A percentile compares a stretch with the other conserved stretches of the same genome.
phyloP scores from a whole-genome alignment of 345 rosid species.

The Aurinia saxatilis region DNA sequence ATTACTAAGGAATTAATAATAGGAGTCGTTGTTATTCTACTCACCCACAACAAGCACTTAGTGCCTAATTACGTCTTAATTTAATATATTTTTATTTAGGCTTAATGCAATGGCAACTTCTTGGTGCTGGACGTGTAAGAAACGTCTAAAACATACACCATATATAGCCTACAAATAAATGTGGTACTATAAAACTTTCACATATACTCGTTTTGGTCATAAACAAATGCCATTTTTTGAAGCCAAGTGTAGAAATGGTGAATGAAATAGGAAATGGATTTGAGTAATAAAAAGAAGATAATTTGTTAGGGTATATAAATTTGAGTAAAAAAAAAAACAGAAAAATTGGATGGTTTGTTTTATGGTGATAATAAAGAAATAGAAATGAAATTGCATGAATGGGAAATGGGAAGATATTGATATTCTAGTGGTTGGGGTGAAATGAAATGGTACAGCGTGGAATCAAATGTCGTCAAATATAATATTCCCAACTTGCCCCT shows the following conservation, averaged over 20 bases:
- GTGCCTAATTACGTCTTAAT: conserved; percentile 28
- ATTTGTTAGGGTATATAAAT: too few relatives aligned
- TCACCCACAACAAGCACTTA: conserved; percentile 28
- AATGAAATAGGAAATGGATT: too few relatives aligned
- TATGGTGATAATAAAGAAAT: too few relatives aligned
- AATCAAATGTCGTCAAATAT: conserved; percentile 23
- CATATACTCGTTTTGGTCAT: neutral
- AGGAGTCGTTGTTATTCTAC: conserved; percentile 23
- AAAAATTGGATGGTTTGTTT: conserved; percentile 2
- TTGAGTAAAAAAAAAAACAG: neutral
- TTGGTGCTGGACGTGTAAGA: conserved; percentile 31
- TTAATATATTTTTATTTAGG: neutral
- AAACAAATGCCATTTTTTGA: too few relatives aligned
- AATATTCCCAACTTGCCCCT: conserved; percentile 16
- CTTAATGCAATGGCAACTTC: conserved; percentile 1
- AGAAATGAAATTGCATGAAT: too few relatives aligned
- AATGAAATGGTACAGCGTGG: conserved; percentile 28
- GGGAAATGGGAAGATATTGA: neutral
- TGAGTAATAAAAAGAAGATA: neutral
- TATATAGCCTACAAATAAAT: neutral
- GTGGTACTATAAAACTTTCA: neutral
- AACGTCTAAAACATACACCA: conserved; percentile 12
- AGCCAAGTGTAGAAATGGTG: too few relatives aligned
- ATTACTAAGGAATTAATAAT: neutral
- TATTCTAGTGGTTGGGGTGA: conserved; percentile 23